Conservation (phyloP, 352 stramenopile genomes). For the Detonula confervacea region DNA sequence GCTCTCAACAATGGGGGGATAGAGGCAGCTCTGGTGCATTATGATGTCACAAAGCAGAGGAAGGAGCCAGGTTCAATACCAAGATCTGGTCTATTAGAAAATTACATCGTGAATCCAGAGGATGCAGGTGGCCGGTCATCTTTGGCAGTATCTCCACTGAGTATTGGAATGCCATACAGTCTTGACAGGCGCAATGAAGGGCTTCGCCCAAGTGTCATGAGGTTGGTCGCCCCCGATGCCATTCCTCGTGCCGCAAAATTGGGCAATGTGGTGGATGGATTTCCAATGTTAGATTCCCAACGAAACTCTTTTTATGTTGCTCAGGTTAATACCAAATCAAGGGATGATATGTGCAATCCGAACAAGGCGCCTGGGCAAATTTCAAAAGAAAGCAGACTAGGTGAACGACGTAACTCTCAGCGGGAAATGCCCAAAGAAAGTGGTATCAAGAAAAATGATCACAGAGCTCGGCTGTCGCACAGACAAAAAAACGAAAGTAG, state of each 20-base stretch:
- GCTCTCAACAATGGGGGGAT: conserved; percentile 50
- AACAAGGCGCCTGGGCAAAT: conserved; percentile 15
- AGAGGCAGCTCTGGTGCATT: conserved; percentile 49
- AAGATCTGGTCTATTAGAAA: conserved; percentile 25
- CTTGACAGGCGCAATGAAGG: conserved; percentile 46
- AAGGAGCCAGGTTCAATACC: conserved; percentile 9
- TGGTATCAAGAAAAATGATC: conserved; percentile 11
- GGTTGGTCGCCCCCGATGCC: conserved; percentile 34
- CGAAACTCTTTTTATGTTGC: conserved; percentile 29
- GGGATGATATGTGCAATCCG: conserved; percentile 4
- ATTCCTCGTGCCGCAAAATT: conserved; percentile 30
- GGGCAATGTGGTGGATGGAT: conserved; percentile 21
- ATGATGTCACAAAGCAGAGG: conserved; percentile 33
- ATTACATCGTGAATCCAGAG: conserved; percentile 22
- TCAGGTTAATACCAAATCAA: conserved; percentile 18
- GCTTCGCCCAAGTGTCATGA: conserved; percentile 36
- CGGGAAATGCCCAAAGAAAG: conserved; percentile 8
- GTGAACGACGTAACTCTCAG: conserved; percentile 27
- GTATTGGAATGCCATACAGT: conserved; percentile 49
- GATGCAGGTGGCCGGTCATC: conserved; percentile 10
- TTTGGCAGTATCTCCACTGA: conserved; percentile 44
- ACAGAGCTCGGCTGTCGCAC: no score
- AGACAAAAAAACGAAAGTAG: no score
- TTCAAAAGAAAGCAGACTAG: conserved; percentile 31
- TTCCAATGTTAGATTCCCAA: conserved; percentile 25